A percentile compares a stretch with the other conserved stretches of the same genome.
phyloP scores from a whole-genome alignment of 768 basidiomycete species.

The Tylopilus cervinicoccineus region DNA sequence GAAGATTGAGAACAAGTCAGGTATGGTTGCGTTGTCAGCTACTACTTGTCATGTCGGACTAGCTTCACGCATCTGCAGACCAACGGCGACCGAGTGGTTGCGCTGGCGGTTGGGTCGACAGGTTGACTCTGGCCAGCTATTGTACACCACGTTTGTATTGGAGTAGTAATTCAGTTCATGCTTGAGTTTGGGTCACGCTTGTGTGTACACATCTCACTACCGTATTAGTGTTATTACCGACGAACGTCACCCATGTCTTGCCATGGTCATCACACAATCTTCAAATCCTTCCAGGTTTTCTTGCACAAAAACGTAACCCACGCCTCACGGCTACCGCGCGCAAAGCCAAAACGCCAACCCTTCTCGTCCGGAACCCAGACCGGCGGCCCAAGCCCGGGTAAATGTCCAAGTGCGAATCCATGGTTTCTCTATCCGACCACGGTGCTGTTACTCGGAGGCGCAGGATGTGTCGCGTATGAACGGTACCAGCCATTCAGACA shows the following conservation, averaged over 20 bases:
- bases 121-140: not conserved
- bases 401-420: conserved; percentile 7
- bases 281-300: conserved; percentile 11
- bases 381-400: not conserved
- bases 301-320: conserved; percentile 1
- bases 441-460: conserved; percentile 29
- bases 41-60: not conserved
- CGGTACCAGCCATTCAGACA: conserved; percentile 73
- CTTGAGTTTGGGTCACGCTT: too few species aligned
- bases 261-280: conserved; percentile 11
- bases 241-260: conserved; percentile 13
- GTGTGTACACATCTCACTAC: too few species aligned
- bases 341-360: conserved; percentile 5
- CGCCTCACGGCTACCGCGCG: not conserved
- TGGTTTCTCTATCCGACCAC: conserved; percentile 27
- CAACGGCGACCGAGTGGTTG: too few species aligned
- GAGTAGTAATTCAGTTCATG: too few species aligned
- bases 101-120: too few species aligned
- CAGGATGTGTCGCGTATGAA: conserved; percentile 52
- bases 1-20: conserved; percentile 23
- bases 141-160: not conserved
- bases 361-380: conserved; percentile 11
- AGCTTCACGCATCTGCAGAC: too few species aligned
- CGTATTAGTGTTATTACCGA: too few species aligned
- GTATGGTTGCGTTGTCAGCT: not conserved